These are phyloP conservation scores for Acer yangbiense DNA, from an alignment of 345 rosid genomes.

Conservation along the genomic window DNA sequence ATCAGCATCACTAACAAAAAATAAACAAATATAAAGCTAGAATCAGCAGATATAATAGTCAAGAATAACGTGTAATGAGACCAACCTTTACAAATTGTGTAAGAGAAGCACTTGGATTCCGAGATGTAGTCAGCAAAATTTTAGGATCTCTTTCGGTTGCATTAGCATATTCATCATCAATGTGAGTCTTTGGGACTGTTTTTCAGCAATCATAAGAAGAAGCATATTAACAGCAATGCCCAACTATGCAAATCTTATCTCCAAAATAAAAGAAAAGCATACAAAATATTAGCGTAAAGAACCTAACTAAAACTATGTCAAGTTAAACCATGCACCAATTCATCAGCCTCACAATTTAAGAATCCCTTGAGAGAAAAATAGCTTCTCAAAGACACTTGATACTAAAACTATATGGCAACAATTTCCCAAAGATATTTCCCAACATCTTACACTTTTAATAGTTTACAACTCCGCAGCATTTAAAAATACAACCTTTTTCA, in stretches of 20 bases:
- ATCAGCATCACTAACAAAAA: background rate
- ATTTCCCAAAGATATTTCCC: too few species aligned
- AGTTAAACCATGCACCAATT: background rate
- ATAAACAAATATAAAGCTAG: background rate
- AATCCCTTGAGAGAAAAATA: background rate
- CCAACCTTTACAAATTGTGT: conserved; percentile 73
- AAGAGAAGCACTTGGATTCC: conserved; percentile 89
- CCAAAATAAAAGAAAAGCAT: background rate
- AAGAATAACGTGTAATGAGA: background rate
- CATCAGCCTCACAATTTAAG: background rate
- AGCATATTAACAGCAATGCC: conserved; percentile 16
- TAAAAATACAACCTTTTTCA: too few species aligned
- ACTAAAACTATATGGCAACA: background rate
- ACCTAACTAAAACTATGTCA: background rate
- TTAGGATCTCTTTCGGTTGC: conserved; percentile 70
- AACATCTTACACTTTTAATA: too few species aligned
- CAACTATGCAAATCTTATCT: background rate
- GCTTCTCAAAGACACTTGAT: background rate
- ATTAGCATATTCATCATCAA: conserved; percentile 90
- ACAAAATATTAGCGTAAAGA: background rate
- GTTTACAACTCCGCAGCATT: too few species aligned
- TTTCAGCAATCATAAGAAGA: conserved; percentile 19
- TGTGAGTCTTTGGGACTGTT: conserved; percentile 70
- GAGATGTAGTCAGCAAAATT: conserved; percentile 81
- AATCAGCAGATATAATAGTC: background rate